Base-by-base conservation (phyloP, 805 yeast genomes). In the Scheffersomyces stipitis region DNA sequence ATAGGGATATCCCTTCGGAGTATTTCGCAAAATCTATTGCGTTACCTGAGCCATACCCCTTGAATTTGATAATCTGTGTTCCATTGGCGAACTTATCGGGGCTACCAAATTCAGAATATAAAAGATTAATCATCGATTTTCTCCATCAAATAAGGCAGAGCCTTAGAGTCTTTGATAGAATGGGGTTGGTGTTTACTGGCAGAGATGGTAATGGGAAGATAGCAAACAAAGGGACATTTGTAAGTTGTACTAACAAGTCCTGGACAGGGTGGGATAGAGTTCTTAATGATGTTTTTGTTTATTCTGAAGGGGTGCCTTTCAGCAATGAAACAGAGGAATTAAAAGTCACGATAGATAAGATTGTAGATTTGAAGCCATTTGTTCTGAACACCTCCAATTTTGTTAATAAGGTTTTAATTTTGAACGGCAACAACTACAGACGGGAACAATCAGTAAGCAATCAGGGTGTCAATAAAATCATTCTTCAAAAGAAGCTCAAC, bases 181-280 rank as follows among this genome's bases (percentile, higher is more conserved):
- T 78, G 10, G 81, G 81, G 0, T 41, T 78, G 15, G 66, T 78
- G 0, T 53, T 74, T 13, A 55, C 71, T 15, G 81, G 82, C 1
- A 58, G 67, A 33, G 67, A 74, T 48, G 73, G 73, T 1, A 40
- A 42, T 6, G 68, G 76, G 5, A 42, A 37, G 24, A 51, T 56
- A n/a, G 61, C 66, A 5, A 52, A 58, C 17, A 46, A 46, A 22
- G 74, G 76, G 0, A 65, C 75, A 1, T 76, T 68, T 43, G 56
- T 73, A 28, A 81, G 81, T 3, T 67, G 74, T 49, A 63, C 69
- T 0, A 52, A 58, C 13, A 54, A 64, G 10, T 44, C 45, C 3
- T 77, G 81, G 81, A 55, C 60, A 9, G 78, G 78, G 1, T 75
- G 81, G 78, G 60, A 60, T 23, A 66, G 65, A 3, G 47, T 75